A percentile compares a stretch with the other conserved stretches of the same genome.
phyloP scores from a whole-genome alignment of 108 stramenopile species.

The Discostella pseudostelligera region DNA sequence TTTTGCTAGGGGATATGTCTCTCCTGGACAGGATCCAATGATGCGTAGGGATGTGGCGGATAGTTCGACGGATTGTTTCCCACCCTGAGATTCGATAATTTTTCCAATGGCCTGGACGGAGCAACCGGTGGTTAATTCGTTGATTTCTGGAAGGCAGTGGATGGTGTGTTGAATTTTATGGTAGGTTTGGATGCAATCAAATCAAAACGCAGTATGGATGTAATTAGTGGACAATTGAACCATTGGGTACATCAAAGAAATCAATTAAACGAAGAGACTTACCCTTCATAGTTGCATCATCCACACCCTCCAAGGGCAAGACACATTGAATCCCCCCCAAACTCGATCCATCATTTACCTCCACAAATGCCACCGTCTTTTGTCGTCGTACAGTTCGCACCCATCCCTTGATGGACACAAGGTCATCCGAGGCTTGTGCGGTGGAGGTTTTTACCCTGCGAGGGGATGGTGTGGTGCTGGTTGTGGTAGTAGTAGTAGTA shows the following conservation, averaged over 20 bases:
- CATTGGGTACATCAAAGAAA: too few species aligned
- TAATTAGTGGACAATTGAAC: too few species aligned
- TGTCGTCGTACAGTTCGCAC: slow-evolving; percentile 95
- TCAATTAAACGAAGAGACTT: slow-evolving; percentile 8
- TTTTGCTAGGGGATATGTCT: slow-evolving; percentile 96
- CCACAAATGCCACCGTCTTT: slow-evolving; percentile 95
- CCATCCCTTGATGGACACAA: slow-evolving; percentile 94
- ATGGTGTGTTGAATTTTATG: background rate
- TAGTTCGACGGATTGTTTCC: slow-evolving; percentile 92
- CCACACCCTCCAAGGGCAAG: slow-evolving; percentile 62
- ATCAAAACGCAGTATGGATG: too few species aligned
- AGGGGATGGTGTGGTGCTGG: slow-evolving; percentile 13
- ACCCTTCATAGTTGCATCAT: slow-evolving; percentile 66
- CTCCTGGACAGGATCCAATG: slow-evolving; percentile 91
- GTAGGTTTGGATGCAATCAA: slow-evolving; percentile 3
- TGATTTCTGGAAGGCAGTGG: slow-evolving; percentile 58
- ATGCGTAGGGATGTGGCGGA: slow-evolving; percentile 74
- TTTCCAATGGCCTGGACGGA: slow-evolving; percentile 85
- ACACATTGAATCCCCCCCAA: slow-evolving; percentile 93
- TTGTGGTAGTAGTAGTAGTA: background rate
- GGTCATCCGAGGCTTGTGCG: slow-evolving; percentile 67
- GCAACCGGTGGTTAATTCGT: slow-evolving; percentile 88
- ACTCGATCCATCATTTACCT: slow-evolving; percentile 97
- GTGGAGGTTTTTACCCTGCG: slow-evolving; percentile 73
- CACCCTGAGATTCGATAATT: slow-evolving; percentile 77